phyloP scores from a whole-genome alignment of 78 protist genomes.

The Pigoraptor vietnamica region DNA sequence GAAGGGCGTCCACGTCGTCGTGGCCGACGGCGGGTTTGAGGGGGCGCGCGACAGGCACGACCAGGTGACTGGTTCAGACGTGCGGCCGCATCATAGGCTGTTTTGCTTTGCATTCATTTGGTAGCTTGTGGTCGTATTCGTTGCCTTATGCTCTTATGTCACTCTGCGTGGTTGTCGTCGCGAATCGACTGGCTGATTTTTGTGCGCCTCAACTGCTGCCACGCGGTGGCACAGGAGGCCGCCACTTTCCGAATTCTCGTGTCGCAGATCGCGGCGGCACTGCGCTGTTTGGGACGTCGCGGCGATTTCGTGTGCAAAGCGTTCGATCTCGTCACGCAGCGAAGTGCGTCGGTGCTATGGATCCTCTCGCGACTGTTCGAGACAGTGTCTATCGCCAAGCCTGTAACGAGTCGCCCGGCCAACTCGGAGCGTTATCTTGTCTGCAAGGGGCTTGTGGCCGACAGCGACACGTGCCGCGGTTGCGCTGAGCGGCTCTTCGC shows the following conservation, averaged over 20 bases:
- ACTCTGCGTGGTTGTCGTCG: too few relatives aligned
- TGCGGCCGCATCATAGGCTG: too few relatives aligned
- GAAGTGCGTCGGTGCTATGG: slow-evolving; percentile 67
- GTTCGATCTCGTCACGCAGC: slow-evolving; percentile 77
- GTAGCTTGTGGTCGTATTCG: too few relatives aligned
- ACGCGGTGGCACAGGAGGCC: background rate
- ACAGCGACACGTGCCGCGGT: background rate
- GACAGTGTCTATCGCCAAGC: slow-evolving; percentile 67
- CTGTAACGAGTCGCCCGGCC: slow-evolving; percentile 83
- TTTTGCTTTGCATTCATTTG: too few relatives aligned
- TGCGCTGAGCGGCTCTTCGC: background rate
- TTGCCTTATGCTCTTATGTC: too few relatives aligned
- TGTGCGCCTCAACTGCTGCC: too few relatives aligned
- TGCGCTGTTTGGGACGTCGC: slow-evolving; percentile 2
- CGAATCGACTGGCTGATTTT: too few relatives aligned
- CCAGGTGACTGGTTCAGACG: too few relatives aligned
- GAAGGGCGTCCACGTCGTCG: background rate
- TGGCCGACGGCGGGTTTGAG: background rate
- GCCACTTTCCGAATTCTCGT: background rate
- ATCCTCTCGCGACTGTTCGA: slow-evolving; percentile 56
- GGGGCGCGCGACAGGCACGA: background rate
- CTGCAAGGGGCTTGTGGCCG: background rate
- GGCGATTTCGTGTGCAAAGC: slow-evolving; percentile 86
- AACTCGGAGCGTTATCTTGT: slow-evolving; percentile 78
- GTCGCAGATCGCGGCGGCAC: background rate